phyloP scores from a whole-genome alignment of 768 basidiomycete genomes.

The Suillus subaureus region DNA sequence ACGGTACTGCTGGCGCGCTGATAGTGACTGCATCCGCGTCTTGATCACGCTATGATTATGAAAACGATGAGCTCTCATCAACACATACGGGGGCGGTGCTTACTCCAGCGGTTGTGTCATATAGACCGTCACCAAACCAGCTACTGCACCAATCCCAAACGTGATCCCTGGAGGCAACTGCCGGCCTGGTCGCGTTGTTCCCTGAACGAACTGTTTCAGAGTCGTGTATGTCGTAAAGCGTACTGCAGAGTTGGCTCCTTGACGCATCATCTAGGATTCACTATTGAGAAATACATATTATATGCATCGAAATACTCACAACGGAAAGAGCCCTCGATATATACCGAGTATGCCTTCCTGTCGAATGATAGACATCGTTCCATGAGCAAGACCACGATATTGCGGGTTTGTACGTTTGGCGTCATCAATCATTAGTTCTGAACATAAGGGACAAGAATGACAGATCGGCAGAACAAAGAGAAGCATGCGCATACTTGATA shows the following conservation, averaged over 20 bases:
- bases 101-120: conserved; percentile 85
- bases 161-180: conserved; percentile 85
- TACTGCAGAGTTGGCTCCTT: conserved; percentile 94
- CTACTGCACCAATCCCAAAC: conserved; percentile 91
- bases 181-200: conserved; percentile 72
- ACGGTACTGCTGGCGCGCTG: conserved; percentile 79
- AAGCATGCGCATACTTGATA: conserved; percentile 73
- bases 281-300: background rate
- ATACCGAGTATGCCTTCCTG: conserved; percentile 85
- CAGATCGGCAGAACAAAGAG: background rate
- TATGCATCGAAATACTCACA: conserved; percentile 48
- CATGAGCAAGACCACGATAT: conserved; percentile 87
- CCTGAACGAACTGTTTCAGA: conserved; percentile 90
- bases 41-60: conserved; percentile 77
- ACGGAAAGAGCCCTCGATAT: conserved; percentile 92
- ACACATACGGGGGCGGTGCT: conserved; percentile 24
- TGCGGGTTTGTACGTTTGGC: conserved; percentile 82
- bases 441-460: background rate
- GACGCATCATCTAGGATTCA: conserved; percentile 81
- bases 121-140: conserved; percentile 94
- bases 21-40: conserved; percentile 95
- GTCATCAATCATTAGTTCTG: conserved; percentile 98
- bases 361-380: conserved; percentile 74
- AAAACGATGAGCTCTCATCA: background rate
- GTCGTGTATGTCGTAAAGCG: conserved; percentile 95